Conservation (phyloP, 2,329 filamentous ascomycete species). For the Ambrosiella beaveri region DNA sequence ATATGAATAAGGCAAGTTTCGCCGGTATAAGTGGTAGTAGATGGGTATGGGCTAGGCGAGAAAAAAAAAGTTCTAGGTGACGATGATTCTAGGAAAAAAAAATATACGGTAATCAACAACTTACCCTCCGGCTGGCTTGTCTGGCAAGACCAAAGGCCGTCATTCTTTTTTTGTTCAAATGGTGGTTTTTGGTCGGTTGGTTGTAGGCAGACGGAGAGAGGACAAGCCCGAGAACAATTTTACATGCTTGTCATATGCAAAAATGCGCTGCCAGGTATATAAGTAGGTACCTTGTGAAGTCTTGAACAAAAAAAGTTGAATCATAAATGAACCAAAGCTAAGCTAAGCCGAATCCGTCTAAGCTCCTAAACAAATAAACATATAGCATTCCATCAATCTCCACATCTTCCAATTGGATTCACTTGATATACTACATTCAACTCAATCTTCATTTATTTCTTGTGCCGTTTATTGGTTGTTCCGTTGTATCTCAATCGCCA, state of each 20-base stretch:
- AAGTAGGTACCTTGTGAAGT: background rate
- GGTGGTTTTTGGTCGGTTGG: background rate
- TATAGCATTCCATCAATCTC: background rate
- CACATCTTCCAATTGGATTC: background rate
- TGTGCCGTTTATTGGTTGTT: background rate
- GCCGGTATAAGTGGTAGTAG: background rate
- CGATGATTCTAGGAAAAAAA: background rate
- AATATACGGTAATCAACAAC: slow-evolving; percentile 14
- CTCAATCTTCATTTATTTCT: background rate
- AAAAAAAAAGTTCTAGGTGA: background rate
- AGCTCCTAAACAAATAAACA: background rate
- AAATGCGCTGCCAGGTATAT: no score
- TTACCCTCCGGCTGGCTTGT: slow-evolving; percentile 30
- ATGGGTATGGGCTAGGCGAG: background rate
- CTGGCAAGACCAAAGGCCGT: slow-evolving; percentile 33
- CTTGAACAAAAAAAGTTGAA: background rate
- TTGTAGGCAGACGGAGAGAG: background rate
- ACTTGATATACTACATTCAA: background rate
- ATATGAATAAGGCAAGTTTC: background rate
- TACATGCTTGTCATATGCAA: no score
- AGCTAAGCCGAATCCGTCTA: background rate
- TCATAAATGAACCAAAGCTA: background rate
- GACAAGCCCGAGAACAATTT: background rate
- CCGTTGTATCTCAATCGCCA: background rate
- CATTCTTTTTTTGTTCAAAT: slow-evolving; percentile 17